phyloP scores from a whole-genome alignment of 495 filamentous ascomycete genomes.

The Usnea hakonensis region DNA sequence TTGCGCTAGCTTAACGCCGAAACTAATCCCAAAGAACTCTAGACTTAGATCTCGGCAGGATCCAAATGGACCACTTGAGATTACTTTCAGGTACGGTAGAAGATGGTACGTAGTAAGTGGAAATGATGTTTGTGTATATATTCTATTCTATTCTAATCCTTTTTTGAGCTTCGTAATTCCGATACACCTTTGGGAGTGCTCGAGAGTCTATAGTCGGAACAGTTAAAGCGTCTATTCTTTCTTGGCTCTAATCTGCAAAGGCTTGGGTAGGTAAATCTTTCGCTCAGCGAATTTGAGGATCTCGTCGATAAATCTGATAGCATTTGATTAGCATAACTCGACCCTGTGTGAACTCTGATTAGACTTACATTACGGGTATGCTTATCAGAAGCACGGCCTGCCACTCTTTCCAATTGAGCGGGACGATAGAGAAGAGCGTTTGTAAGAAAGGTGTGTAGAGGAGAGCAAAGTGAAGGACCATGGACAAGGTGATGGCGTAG shows the following conservation, averaged over 20 bases:
- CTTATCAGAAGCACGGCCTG: constrained; percentile 84
- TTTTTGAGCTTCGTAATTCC: constrained; percentile 6
- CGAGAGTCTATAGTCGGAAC: neutral
- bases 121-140: neutral
- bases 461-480: constrained; percentile 89
- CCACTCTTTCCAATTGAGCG: constrained; percentile 86
- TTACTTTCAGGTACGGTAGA: too few species aligned
- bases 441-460: constrained; percentile 91
- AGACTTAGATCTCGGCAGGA: too few species aligned
- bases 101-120: too few species aligned
- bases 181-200: neutral
- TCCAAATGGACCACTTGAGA: too few species aligned
- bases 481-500: constrained; percentile 89
- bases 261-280: constrained; percentile 38
- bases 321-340: constrained; percentile 2
- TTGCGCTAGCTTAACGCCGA: neutral
- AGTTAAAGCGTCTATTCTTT: constrained; percentile 20
- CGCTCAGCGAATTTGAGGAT: constrained; percentile 76
- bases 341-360: constrained; percentile 1
- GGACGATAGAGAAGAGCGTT: constrained; percentile 81
- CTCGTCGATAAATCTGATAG: constrained; percentile 78
- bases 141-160: neutral
- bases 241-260: constrained; percentile 21
- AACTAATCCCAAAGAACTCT: neutral
- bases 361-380: constrained; percentile 83